Evolutionary conservation across 73 alveolate species (phyloP).

Genomic region (Urostyla sp.): DNA sequence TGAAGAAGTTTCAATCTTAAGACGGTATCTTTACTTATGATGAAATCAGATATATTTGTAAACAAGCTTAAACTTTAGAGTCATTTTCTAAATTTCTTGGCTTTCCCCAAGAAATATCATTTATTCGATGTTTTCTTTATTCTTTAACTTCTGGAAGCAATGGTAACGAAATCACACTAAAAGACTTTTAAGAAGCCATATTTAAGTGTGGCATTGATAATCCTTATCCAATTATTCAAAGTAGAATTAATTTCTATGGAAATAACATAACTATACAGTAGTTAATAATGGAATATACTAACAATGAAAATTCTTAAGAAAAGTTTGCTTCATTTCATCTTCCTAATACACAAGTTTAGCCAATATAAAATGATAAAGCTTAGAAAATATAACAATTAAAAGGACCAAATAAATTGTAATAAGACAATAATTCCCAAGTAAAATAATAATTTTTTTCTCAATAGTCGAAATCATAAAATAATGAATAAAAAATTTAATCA

Average conservation of each 20-base stretch:
- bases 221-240: constrained; percentile 49
- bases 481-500: neutral
- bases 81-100: constrained; percentile 17
- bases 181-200: constrained; percentile 49
- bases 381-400: neutral
- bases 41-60: constrained; percentile 51
- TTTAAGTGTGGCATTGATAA: constrained; percentile 51
- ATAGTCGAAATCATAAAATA: neutral
- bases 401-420: neutral
- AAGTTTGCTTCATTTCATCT: neutral
- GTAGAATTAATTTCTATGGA: constrained; percentile 50
- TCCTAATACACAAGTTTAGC: neutral
- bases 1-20: constrained; percentile 47
- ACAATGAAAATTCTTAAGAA: neutral
- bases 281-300: neutral
- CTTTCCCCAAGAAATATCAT: constrained; percentile 43
- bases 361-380: neutral
- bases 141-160: constrained; percentile 61
- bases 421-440: neutral
- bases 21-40: constrained; percentile 66
- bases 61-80: neutral
- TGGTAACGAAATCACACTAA: constrained; percentile 47
- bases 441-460: neutral
- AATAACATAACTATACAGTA: constrained; percentile 36
- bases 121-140: constrained; percentile 42